These are phyloP conservation scores for Phytopythium aichiense DNA, from an alignment of 352 stramenopile genomes.

Conservation along the genomic window DNA sequence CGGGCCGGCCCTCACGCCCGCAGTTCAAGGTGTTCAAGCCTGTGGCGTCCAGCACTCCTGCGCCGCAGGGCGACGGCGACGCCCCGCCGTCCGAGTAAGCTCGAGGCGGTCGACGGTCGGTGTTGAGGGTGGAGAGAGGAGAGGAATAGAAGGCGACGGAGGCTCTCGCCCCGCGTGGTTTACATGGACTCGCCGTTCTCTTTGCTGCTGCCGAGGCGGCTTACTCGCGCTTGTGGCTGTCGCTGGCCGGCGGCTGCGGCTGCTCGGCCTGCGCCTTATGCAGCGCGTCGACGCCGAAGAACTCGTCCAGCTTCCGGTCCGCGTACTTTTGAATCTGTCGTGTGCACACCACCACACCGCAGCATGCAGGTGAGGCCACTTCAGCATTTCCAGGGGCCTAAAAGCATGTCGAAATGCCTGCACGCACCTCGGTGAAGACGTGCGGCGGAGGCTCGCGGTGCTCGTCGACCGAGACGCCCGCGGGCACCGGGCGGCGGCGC, in stretches of 20 bases:
- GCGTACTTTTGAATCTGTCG: conserved; percentile 68
- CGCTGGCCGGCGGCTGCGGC: not conserved
- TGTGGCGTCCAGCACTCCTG: conserved; percentile 16
- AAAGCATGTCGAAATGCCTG: too few species aligned
- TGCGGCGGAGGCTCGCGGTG: conserved; percentile 51
- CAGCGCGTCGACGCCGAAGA: conserved; percentile 81
- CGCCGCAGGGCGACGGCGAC: conserved; percentile 14
- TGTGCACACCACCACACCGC: not conserved
- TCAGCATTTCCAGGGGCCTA: too few species aligned
- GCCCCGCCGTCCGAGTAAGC: not conserved
- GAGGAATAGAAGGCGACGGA: conserved; percentile 1
- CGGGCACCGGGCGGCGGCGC: conserved; percentile 27
- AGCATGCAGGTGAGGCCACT: not conserved
- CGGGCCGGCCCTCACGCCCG: conserved; percentile 41
- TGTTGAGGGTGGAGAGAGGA: not conserved
- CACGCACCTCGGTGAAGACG: conserved; percentile 67
- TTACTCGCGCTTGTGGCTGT: not conserved
- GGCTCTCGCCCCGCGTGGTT: not conserved
- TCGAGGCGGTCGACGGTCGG: not conserved
- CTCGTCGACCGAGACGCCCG: conserved; percentile 52
- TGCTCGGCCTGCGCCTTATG: conserved; percentile 25
- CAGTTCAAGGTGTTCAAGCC: conserved; percentile 89
- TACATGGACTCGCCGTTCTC: not conserved
- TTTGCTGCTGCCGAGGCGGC: not conserved
- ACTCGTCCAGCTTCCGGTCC: conserved; percentile 80